Conservation (phyloP, 805 yeast genomes). For the Pichia membranifaciens region DNA sequence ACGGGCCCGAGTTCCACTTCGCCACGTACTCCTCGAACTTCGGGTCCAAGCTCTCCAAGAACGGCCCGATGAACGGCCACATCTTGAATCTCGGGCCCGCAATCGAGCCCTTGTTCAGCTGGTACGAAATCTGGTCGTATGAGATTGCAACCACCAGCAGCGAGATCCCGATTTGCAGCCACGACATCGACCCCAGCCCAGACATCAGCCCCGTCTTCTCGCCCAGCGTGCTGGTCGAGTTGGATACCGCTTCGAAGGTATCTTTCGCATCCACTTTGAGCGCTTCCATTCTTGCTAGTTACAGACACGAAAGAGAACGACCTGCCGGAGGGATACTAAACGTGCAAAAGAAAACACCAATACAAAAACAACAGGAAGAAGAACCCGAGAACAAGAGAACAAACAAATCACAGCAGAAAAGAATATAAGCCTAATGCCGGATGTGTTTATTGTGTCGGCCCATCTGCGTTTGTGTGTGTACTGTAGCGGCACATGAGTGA, state of each 20-base stretch:
- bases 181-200: conserved; percentile 28
- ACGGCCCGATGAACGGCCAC: conserved; percentile 97
- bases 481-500: too few species aligned
- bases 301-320: not conserved
- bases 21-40: conserved; percentile 89
- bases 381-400: not conserved
- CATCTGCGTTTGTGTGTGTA: not conserved
- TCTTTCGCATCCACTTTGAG: not conserved
- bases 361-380: conserved; percentile 1
- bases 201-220: not conserved
- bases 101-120: conserved; percentile 74
- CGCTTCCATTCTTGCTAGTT: not conserved
- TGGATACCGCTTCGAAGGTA: not conserved
- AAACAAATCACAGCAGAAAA: not conserved
- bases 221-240: conserved; percentile 11
- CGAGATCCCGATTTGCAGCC: conserved; percentile 49
- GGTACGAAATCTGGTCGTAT: conserved; percentile 75
- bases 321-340: not conserved
- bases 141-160: conserved; percentile 43
- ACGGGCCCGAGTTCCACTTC: conserved; percentile 92
- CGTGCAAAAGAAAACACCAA: too few species aligned
- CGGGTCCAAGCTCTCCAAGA: conserved; percentile 89
- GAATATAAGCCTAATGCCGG: not conserved
- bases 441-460: not conserved
- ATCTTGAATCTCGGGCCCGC: conserved; percentile 86